Percentiles rank a stretch among this genome's conserved stretches.
Conservation (phyloP, 495 filamentous ascomycete species). For the Penicillium salamii region DNA sequence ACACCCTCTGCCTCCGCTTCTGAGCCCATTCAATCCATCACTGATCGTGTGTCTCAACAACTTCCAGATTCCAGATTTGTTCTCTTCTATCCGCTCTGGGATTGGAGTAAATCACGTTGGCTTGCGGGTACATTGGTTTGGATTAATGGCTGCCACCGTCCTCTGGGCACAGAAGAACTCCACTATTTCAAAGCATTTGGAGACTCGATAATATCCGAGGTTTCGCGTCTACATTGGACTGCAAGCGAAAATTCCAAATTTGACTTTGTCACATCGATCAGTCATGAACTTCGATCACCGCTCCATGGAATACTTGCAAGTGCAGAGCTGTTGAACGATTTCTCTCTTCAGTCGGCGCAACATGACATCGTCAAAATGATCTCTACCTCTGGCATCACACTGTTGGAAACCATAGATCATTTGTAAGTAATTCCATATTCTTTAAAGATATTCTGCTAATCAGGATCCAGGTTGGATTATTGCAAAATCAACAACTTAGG, state of each 20-base stretch:
- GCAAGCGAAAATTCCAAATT: conserved; percentile 57
- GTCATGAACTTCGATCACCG: conserved; percentile 70
- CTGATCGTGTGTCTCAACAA: not conserved
- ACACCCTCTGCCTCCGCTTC: not conserved
- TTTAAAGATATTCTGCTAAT: not conserved
- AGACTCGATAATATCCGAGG: conserved; percentile 59
- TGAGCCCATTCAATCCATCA: not conserved
- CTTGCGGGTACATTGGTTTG: conserved; percentile 59
- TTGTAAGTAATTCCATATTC: conserved; percentile 20
- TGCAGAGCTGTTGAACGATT: conserved; percentile 61
- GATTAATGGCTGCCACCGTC: conserved; percentile 46
- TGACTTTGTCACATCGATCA: conserved; percentile 69
- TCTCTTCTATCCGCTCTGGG: conserved; percentile 61
- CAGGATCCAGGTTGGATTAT: conserved; percentile 48
- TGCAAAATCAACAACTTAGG: conserved; percentile 53
- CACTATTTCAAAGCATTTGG: conserved; percentile 57
- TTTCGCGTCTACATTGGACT: conserved; percentile 51
- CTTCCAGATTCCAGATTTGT: conserved; percentile 54
- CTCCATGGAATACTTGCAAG: conserved; percentile 66
- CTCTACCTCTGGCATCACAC: conserved; percentile 60
- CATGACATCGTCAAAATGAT: conserved; percentile 60
- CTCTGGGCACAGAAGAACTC: conserved; percentile 45
- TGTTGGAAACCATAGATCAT: conserved; percentile 70
- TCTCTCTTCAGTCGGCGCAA: conserved; percentile 48
- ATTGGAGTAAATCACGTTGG: conserved; percentile 59